These are phyloP conservation scores for Stenogyne calaminthoides DNA, from an alignment of 305 asterid species.

Conservation along the genomic window DNA sequence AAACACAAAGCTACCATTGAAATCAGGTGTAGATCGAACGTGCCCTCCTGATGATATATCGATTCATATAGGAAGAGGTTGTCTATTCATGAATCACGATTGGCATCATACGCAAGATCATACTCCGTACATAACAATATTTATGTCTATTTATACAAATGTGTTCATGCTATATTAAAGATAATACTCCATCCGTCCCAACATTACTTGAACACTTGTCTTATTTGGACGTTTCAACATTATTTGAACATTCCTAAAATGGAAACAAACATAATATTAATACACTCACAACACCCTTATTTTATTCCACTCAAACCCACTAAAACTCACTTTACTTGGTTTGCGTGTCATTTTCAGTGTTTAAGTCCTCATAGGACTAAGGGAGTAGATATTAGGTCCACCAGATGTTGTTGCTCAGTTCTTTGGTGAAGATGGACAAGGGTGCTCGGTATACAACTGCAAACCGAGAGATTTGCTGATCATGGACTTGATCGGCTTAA, in stretches of 20 bases:
- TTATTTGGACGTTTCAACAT: too few relatives aligned
- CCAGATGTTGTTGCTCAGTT: background rate
- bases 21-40: background rate
- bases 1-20: too few relatives aligned
- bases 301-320: too few relatives aligned
- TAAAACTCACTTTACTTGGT: too few relatives aligned
- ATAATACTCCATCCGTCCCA: too few relatives aligned
- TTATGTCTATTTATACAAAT: background rate
- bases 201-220: too few relatives aligned
- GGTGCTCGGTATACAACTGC: slow-evolving; percentile 87
- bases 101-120: background rate
- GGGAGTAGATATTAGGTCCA: too few relatives aligned
- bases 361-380: too few relatives aligned
- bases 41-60: background rate
- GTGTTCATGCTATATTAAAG: background rate
- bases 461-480: slow-evolving; percentile 78
- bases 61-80: background rate
- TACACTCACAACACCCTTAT: too few relatives aligned
- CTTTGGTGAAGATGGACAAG: slow-evolving; percentile 51
- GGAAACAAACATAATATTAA: too few relatives aligned
- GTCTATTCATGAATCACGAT: background rate
- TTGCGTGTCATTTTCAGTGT: too few relatives aligned
- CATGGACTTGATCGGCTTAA: slow-evolving; percentile 89
- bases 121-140: background rate
- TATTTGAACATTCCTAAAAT: too few relatives aligned